Conservation (phyloP, 164 flowering plant species). For the Kingdonia uniflora region DNA sequence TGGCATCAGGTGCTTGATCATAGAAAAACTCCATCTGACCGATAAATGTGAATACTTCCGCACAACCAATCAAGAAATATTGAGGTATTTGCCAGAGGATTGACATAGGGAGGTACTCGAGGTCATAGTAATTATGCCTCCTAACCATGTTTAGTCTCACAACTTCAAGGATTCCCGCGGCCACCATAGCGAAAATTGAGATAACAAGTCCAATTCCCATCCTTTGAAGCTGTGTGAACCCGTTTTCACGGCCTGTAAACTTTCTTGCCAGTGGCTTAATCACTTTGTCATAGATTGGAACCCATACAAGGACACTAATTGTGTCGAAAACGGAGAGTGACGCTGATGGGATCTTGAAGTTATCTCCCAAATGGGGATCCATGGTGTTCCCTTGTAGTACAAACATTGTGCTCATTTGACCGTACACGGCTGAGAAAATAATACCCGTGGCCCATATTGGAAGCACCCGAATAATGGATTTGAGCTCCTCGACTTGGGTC, state of each 20-base stretch:
- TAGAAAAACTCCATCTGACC: conserved; percentile 51
- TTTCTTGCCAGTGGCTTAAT: conserved; percentile 20
- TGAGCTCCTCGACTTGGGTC: conserved; percentile 37
- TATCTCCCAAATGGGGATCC: conserved; percentile 25
- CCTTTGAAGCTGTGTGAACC: conserved; percentile 32
- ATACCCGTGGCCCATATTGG: conserved; percentile 40
- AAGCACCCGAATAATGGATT: conserved; percentile 24
- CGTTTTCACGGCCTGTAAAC: conserved; percentile 20
- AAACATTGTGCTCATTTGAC: conserved; percentile 37
- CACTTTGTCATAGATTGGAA: conserved; percentile 21
- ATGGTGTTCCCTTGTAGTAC: conserved; percentile 35
- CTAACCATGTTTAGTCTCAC: conserved; percentile 21
- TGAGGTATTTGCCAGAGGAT: conserved; percentile 45
- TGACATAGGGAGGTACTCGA: conserved; percentile 20
- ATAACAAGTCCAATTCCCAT: conserved; percentile 34
- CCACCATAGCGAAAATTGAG: conserved; percentile 27
- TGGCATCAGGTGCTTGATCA: conserved; percentile 45
- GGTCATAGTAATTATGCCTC: conserved; percentile 20
- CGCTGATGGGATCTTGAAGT: conserved; percentile 32
- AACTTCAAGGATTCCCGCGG: conserved; percentile 25
- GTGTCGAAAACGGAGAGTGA: conserved; percentile 36
- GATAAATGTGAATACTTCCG: conserved; percentile 40
- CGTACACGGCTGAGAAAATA: conserved; percentile 26
- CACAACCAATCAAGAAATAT: conserved; percentile 40
- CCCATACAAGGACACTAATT: conserved; percentile 28